phyloP scores from a whole-genome alignment of 2,329 filamentous ascomycete genomes.

The Trichoderma pleuroti region DNA sequence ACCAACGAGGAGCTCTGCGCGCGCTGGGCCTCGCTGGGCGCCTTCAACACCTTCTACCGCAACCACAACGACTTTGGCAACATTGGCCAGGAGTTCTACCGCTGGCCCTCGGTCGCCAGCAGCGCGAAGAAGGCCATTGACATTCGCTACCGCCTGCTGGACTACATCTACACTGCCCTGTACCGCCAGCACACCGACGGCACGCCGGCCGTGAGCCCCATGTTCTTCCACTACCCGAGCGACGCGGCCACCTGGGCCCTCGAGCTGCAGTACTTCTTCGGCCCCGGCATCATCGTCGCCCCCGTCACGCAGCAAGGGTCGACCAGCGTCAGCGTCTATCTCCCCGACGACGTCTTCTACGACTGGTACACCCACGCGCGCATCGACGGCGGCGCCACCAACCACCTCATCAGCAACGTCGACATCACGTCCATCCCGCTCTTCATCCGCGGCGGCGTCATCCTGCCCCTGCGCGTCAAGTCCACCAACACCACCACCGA shows the following conservation, averaged over 20 bases:
- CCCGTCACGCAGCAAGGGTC: slow-evolving; percentile 46
- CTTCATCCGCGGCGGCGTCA: slow-evolving; percentile 61
- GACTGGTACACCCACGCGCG: slow-evolving; percentile 48
- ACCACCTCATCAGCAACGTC: slow-evolving; percentile 36
- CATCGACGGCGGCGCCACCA: slow-evolving; percentile 40
- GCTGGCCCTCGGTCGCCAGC: slow-evolving; percentile 59
- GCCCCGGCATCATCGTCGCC: slow-evolving; percentile 45
- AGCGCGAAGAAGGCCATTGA: slow-evolving; percentile 66
- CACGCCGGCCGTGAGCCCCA: slow-evolving; percentile 62
- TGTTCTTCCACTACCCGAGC: slow-evolving; percentile 67
- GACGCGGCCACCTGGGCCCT: slow-evolving; percentile 45
- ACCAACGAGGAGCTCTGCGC: slow-evolving; percentile 62
- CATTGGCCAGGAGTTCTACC: slow-evolving; percentile 64
- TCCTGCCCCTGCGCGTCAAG: slow-evolving; percentile 58
- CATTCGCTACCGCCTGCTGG: slow-evolving; percentile 73
- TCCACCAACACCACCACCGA: slow-evolving; percentile 61
- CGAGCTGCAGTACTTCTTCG: slow-evolving; percentile 51
- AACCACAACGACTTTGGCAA: slow-evolving; percentile 57
- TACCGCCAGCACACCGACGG: slow-evolving; percentile 58
- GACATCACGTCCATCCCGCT: slow-evolving; percentile 56
- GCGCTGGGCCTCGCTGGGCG: slow-evolving; percentile 66
- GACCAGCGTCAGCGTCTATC: slow-evolving; percentile 44
- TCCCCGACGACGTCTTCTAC: slow-evolving; percentile 50
- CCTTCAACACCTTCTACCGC: slow-evolving; percentile 68
- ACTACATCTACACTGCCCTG: slow-evolving; percentile 75